Conservation (phyloP, 129 eudicot genomes). For the Kitagawia praeruptora region DNA sequence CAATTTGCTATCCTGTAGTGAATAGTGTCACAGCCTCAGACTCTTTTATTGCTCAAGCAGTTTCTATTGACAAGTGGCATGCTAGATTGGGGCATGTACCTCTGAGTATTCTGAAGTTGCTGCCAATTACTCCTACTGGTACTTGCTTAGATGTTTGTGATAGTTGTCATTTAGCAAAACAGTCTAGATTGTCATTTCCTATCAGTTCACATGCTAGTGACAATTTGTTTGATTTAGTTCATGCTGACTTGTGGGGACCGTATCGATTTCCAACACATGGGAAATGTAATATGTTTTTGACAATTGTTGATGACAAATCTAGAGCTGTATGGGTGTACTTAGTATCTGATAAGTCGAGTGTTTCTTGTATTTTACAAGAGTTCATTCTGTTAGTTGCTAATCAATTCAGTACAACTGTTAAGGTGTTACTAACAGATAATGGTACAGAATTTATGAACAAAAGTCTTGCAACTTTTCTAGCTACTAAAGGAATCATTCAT, state of each 20-base stretch:
- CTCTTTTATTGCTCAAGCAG: too few species aligned
- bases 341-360: rapidly evolving
- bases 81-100: not conserved
- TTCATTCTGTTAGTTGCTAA: too few species aligned
- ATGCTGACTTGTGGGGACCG: not conserved
- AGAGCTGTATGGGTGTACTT: not conserved
- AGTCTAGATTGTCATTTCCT: not conserved
- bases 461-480: too few species aligned
- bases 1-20: too few species aligned
- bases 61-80: not conserved
- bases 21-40: too few species aligned
- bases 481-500: too few species aligned
- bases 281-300: too few species aligned
- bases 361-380: too few species aligned
- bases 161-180: not conserved
- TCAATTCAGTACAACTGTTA: not conserved
- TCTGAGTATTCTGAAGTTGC: rapidly evolving
- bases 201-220: rapidly evolving
- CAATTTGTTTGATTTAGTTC: rapidly evolving
- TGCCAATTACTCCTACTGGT: rapidly evolving
- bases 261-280: not conserved
- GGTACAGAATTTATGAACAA: not conserved
- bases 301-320: not conserved
- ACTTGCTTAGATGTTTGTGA: not conserved
- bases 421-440: too few species aligned